Evolutionary conservation across 768 basidiomycete genomes (phyloP).

Genomic region (Postia placenta): DNA sequence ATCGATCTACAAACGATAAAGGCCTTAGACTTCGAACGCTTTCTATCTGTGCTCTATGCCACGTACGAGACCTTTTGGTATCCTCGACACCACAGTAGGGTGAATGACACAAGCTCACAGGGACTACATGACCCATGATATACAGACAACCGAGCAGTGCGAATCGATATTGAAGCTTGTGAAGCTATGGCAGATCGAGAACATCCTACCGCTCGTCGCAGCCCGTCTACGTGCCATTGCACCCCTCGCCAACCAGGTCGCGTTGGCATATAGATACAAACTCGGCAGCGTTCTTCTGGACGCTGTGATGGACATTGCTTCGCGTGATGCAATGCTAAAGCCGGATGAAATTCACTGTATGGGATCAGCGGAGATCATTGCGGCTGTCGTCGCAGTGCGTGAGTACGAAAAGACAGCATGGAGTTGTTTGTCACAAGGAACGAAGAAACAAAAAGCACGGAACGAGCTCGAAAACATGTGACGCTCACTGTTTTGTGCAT

Average conservation of each 20-base stretch:
- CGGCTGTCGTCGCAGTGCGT: too few species aligned
- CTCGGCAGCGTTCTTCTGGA: background rate
- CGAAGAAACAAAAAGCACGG: too few species aligned
- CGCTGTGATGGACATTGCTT: background rate
- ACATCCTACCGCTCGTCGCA: background rate
- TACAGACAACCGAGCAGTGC: background rate
- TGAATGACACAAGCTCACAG: too few species aligned
- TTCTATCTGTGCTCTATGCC: background rate
- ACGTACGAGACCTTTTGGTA: too few species aligned
- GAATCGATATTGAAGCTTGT: background rate
- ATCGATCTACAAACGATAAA: constrained; percentile 27
- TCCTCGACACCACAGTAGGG: too few species aligned
- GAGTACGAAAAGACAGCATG: too few species aligned
- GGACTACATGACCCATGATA: background rate
- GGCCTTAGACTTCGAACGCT: background rate
- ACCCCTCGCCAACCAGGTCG: background rate
- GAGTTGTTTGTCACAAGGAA: too few species aligned
- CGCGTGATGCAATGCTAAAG: too few species aligned
- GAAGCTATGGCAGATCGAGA: background rate
- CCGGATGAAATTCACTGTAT: too few species aligned
- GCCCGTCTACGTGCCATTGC: background rate
- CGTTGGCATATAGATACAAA: background rate
- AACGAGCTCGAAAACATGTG: too few species aligned
- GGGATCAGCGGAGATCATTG: too few species aligned
- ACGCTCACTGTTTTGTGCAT: too few species aligned